Conservation (phyloP, 805 yeast genomes). For the Komagataella pastoris region DNA sequence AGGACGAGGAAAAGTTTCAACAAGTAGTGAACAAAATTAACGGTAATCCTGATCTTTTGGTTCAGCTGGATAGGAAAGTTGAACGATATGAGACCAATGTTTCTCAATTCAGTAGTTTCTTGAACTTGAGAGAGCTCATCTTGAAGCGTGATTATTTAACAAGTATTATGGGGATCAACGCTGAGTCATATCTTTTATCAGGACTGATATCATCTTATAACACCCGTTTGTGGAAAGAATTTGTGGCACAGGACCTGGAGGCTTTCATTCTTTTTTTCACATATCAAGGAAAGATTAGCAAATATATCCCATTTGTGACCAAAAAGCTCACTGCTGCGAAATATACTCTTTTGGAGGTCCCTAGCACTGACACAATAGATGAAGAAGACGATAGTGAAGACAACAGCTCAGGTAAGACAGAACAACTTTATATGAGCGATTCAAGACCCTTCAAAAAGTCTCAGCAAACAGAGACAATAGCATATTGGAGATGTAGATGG, state of each 20-base stretch:
- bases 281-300: background rate
- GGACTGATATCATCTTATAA: background rate
- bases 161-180: background rate
- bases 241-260: background rate
- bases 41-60: background rate
- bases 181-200: background rate
- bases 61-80: background rate
- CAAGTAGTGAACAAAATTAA: background rate
- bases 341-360: background rate
- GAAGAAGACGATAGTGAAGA: background rate
- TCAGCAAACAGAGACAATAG: conserved; percentile 7
- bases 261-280: background rate
- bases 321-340: background rate
- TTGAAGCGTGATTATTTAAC: background rate
- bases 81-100: background rate
- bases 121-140: background rate
- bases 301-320: background rate
- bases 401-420: background rate
- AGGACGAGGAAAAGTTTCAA: background rate
- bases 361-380: background rate
- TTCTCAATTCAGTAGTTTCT: background rate
- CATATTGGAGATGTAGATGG: conserved; percentile 18
- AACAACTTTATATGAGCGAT: background rate
- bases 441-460: background rate
- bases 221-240: background rate